phyloP scores from a whole-genome alignment of 257 asterid genomes.

The Solanum habrochaites region DNA sequence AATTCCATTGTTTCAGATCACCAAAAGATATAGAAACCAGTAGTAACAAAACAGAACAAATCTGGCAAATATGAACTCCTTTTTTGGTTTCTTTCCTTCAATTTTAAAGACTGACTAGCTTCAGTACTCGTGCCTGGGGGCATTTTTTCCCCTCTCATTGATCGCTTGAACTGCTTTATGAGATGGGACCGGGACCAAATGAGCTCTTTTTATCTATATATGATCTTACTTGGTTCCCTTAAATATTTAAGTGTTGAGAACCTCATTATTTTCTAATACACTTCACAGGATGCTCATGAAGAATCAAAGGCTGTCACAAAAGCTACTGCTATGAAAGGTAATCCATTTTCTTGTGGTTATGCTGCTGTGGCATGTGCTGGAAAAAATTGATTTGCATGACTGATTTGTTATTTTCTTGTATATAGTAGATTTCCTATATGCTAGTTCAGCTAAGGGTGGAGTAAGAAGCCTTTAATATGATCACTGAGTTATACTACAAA shows the following conservation, averaged over 20 bases:
- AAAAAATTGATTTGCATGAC: background rate
- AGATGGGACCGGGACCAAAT: background rate
- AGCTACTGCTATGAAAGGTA: conserved; percentile 94
- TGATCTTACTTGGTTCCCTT: background rate
- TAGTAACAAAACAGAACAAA: too few relatives aligned
- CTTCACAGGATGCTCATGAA: conserved; percentile 93
- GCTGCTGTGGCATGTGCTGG: background rate
- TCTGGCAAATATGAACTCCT: too few relatives aligned
- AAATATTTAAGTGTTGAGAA: background rate
- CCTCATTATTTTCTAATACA: background rate
- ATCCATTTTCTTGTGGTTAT: background rate
- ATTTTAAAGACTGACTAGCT: too few relatives aligned
- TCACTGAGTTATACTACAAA: background rate
- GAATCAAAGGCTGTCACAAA: conserved; percentile 88
- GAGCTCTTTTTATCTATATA: background rate
- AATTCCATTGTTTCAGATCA: too few relatives aligned
- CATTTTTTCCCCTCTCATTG: background rate
- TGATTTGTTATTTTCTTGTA: background rate
- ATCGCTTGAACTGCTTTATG: background rate
- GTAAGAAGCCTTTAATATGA: background rate
- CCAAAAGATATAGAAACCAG: too few relatives aligned
- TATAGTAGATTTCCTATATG: background rate
- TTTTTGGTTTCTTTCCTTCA: too few relatives aligned
- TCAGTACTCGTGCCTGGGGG: too few relatives aligned
- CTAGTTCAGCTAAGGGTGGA: background rate